A percentile compares a stretch with the other conserved stretches of the same genome.
Evolutionary conservation across 2,329 filamentous ascomycete species (phyloP).

Genomic region (Mycosphaerelloides madeirae): DNA sequence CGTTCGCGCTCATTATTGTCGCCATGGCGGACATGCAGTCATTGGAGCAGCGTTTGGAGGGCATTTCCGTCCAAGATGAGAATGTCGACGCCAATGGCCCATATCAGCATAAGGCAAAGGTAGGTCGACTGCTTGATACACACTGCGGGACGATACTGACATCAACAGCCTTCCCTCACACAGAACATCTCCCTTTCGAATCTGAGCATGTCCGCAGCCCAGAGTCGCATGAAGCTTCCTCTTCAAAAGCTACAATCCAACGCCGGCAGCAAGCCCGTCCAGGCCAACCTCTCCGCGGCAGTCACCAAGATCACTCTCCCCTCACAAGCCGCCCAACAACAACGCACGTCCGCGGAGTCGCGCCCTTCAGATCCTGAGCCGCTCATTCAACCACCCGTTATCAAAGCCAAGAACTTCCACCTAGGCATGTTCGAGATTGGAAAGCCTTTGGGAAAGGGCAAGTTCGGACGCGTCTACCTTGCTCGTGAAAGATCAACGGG

Average conservation of each 20-base stretch:
- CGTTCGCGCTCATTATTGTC: not conserved
- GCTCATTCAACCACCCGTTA: constrained; percentile 22
- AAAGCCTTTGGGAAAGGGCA: constrained; percentile 78
- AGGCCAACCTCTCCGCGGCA: constrained; percentile 35
- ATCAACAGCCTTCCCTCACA: constrained; percentile 35
- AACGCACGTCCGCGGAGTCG: constrained; percentile 33
- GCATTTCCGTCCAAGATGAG: constrained; percentile 83
- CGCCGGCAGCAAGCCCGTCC: constrained; percentile 43
- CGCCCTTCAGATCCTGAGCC: constrained; percentile 23
- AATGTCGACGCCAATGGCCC: constrained; percentile 52
- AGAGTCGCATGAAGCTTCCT: constrained; percentile 63
- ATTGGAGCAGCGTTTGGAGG: constrained; percentile 84
- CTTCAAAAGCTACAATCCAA: constrained; percentile 84
- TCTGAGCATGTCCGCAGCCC: constrained; percentile 37
- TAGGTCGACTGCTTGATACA: constrained; percentile 36
- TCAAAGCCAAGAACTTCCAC: constrained; percentile 61
- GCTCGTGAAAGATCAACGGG: constrained; percentile 72
- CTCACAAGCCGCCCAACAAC: constrained; percentile 56
- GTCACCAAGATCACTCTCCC: constrained; percentile 63
- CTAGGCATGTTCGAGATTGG: constrained; percentile 94
- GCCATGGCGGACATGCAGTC: constrained; percentile 57
- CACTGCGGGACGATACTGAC: constrained; percentile 14
- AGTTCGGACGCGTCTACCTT: constrained; percentile 81
- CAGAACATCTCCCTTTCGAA: constrained; percentile 46
- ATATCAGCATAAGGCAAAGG: constrained; percentile 70